Base-by-base conservation (phyloP, 345 rosid species). In the Boechera retrofracta region DNA sequence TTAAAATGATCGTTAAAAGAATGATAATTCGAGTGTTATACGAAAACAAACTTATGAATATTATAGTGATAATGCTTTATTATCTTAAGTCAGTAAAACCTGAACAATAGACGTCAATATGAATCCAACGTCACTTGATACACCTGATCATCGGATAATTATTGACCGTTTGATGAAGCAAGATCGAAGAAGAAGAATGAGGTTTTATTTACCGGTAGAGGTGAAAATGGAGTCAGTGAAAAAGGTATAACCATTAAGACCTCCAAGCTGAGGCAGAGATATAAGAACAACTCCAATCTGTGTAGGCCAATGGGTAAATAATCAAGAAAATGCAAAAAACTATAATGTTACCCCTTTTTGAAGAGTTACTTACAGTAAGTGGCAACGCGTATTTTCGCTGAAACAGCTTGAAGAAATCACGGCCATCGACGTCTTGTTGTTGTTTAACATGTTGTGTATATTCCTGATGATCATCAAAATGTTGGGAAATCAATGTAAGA, bases 261-360 rank as follows among this genome's bases (percentile, higher is more conserved):
- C 97, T 73, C 97, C 92, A 63, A 93, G 85, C 48, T 91, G 93
- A 78, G 92, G 98, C 76, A 93, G 72, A 57, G 78, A 85, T 93
- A 93, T 93, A 74, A 93, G 80, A 45, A 89, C 91, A 60, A 89
- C 84, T 35, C 88, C 94, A 69, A 89, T 87, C 94, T 87, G 64
- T 1, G 15, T 47, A 28, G 55, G 64, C 28, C 57, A 63, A 11
- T 2, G 6, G 4, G 3, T 16, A 18, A 1, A 32, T 15, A 42
- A 67, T 49, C 29, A 67, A 67, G 62, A 67, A 57, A 61, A 61
- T 38, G 35, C 10, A 51, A 7, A 49, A 11, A 11, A 4, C 3
- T 55, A 15, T 10, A 16, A 33, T 31, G 39, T n/a, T 36, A 41
- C 13, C 2, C 35, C 4, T 9, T 26, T 70, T 32, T 39, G 11